Base-by-base conservation (phyloP, 1,284 basidiomycete species). In the Coriolopsis trogii region DNA sequence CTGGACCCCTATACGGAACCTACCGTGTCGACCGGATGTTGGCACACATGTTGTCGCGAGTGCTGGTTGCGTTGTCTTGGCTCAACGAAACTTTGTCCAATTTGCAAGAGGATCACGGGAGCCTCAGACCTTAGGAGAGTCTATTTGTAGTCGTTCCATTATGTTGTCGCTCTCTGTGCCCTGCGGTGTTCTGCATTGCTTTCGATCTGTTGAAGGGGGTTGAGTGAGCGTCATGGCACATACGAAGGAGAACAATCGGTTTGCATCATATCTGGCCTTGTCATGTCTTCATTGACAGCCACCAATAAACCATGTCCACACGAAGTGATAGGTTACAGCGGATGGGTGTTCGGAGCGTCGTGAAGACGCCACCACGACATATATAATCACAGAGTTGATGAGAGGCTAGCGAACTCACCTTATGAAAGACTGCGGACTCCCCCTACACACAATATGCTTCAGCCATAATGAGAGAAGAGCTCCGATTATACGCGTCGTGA, bases 51-150 rank as follows among this genome's bases (percentile, higher is more conserved):
- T 60, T 91, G 89, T 66, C 73, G 82, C 36, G 82, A 82, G 63
- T 91, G 89, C 64, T 91, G 89, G 89, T 67, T 91, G 39, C 81
- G 83, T 9, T 91, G 89, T 65, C 73, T 91, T 37, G 87, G 86
- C n/a, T 82, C 86, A 6, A 90, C 87, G 3, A 88, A 84, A 63
- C 74, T 91, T 13, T 91, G 89, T 67, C 89, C 89, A 0, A 91
- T 91, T 57, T 91, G 89, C 74, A 89, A 91, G 67, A 79, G 89
- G 41, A 91, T 91, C 51, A 91, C 89, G 21, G 76, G 77, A 3
- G 87, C 87, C 7, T 71, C 76, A 12, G 89, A 91, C 59, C 69
- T 91, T 61, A 77, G 89, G 50, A 76, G 87, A 58, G 75, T 91
- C 41, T 91, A 88, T 66, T 59, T 82, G 55, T 82, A 64, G 49